A percentile compares a stretch with the other conserved stretches of the same genome.
phyloP scores from a whole-genome alignment of 345 rosid genomes.

The Brassica incana region DNA sequence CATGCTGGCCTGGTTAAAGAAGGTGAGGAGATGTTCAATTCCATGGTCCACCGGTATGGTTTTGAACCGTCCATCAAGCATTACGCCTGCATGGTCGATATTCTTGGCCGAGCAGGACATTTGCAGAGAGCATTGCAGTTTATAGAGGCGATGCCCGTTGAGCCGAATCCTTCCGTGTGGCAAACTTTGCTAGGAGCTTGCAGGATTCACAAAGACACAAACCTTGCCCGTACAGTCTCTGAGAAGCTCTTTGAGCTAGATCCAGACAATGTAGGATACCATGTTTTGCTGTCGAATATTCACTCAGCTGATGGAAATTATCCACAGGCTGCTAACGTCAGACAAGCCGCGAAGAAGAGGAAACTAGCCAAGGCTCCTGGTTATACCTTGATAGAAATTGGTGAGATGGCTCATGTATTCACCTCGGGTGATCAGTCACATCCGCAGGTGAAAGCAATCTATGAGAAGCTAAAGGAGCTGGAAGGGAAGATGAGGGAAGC shows the following conservation, averaged over 20 bases:
- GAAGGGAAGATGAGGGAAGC: conserved; percentile 71
- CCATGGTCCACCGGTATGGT: conserved; percentile 58
- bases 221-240: conserved; percentile 59
- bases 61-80: conserved; percentile 67
- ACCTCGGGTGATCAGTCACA: conserved; percentile 74
- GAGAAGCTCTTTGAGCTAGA: conserved; percentile 64
- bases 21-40: conserved; percentile 60
- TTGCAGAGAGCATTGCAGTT: conserved; percentile 68
- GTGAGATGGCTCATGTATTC: conserved; percentile 61
- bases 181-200: conserved; percentile 76
- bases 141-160: conserved; percentile 54
- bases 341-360: conserved; percentile 62
- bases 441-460: conserved; percentile 59
- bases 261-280: conserved; percentile 66
- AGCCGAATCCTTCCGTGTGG: conserved; percentile 69
- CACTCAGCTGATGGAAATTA: conserved; percentile 65
- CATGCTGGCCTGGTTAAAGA: conserved; percentile 74
- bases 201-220: conserved; percentile 68
- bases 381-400: conserved; percentile 66
- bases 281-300: conserved; percentile 69
- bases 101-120: conserved; percentile 76
- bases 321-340: conserved; percentile 62
- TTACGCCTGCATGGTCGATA: conserved; percentile 84
- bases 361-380: conserved; percentile 74
- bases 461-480: conserved; percentile 58